Evolutionary conservation across 2,329 filamentous ascomycete species (phyloP).

Genomic region (Ustulina deusta): DNA sequence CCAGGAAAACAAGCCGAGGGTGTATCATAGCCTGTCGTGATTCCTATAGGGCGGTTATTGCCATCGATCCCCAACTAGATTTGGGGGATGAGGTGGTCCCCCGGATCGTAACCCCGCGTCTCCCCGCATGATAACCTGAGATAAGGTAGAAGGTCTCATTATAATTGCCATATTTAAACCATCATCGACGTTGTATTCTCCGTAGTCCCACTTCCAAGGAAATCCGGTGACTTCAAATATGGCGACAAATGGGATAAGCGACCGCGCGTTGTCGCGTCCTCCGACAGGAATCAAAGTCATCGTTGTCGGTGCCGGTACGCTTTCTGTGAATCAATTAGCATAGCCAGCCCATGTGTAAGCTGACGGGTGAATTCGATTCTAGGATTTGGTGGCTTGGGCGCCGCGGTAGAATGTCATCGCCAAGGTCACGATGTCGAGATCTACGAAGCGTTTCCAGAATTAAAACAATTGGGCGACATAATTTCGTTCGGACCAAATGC

Average conservation of each 20-base stretch:
- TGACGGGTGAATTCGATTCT: slow-evolving; percentile 34
- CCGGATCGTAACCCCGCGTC: slow-evolving; percentile 27
- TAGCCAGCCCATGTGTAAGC: not conserved
- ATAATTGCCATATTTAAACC: slow-evolving; percentile 23
- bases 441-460: slow-evolving; percentile 68
- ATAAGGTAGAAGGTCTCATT: slow-evolving; percentile 1
- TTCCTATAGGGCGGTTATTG: not conserved
- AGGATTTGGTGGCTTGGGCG: slow-evolving; percentile 72
- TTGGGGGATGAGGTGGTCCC: slow-evolving; percentile 18
- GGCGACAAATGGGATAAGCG: slow-evolving; percentile 39
- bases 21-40: slow-evolving; percentile 6
- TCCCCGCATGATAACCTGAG: slow-evolving; percentile 25
- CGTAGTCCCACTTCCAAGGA: not conserved
- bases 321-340: not conserved
- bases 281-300: slow-evolving; percentile 66
- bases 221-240: slow-evolving; percentile 28
- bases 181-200: not conserved
- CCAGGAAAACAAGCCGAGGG: slow-evolving; percentile 23
- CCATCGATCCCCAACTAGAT: slow-evolving; percentile 10
- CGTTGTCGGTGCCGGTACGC: slow-evolving; percentile 60
- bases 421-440: slow-evolving; percentile 70
- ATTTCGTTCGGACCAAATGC: slow-evolving; percentile 72
- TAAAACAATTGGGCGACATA: slow-evolving; percentile 71
- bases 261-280: slow-evolving; percentile 35
- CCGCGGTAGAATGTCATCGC: slow-evolving; percentile 72